Conservation (phyloP, 169 alveolate genomes). For the Cryptosporidium xiaoi region DNA sequence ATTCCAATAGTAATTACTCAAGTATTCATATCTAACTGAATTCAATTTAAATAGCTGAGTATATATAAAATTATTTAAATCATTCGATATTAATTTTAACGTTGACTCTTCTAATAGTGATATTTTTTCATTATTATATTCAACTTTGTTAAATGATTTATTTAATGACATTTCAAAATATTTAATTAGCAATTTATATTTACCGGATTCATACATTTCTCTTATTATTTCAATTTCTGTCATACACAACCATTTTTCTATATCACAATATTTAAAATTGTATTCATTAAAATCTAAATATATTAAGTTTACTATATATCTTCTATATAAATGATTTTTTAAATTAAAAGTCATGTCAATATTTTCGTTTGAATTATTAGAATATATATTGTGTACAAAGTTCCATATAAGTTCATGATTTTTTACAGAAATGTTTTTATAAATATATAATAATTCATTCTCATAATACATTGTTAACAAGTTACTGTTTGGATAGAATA, state of each 20-base stretch:
- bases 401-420: constrained; percentile 40
- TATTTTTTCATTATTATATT: background rate
- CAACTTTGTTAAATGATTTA: background rate
- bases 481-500: constrained; percentile 6
- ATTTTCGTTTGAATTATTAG: background rate
- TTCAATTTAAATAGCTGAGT: constrained; percentile 5
- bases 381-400: background rate
- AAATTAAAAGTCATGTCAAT: constrained; percentile 3
- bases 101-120: constrained; percentile 28
- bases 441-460: constrained; percentile 13
- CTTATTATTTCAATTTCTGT: constrained; percentile 3
- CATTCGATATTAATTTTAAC: constrained; percentile 2
- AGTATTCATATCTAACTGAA: constrained; percentile 9
- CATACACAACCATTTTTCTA: constrained; percentile 52
- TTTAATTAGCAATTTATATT: constrained; percentile 10
- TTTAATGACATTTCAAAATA: constrained; percentile 24
- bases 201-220: constrained; percentile 8
- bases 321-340: constrained; percentile 32
- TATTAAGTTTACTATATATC: constrained; percentile 18
- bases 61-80: background rate
- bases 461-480: constrained; percentile 22
- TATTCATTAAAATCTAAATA: constrained; percentile 11
- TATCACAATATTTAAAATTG: constrained; percentile 1
- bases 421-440: constrained; percentile 13
- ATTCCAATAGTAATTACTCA: constrained; percentile 25